A percentile compares a stretch with the other conserved stretches of the same genome.
phyloP scores from a whole-genome alignment of 169 alveolate species.

The Amoebophrya sp. region DNA sequence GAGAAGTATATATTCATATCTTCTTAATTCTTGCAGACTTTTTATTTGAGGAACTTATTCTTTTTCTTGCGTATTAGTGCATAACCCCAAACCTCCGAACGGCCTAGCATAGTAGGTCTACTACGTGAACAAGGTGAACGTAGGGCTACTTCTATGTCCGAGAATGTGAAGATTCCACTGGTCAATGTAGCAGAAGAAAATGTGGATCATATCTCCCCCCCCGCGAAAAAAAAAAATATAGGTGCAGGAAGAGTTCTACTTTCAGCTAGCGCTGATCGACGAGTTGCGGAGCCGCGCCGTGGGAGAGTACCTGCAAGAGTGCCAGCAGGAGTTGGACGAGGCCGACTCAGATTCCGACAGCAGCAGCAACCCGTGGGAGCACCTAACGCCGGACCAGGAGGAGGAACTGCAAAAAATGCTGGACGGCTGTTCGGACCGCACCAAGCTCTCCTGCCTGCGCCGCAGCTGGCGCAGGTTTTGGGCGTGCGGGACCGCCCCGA shows the following conservation, averaged over 20 bases:
- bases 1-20: no score
- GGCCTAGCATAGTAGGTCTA: no score
- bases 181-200: no score
- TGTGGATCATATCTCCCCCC: no score
- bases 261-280: not conserved
- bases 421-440: not conserved
- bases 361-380: not conserved
- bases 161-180: no score
- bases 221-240: no score
- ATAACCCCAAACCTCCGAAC: no score
- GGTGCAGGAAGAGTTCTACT: not conserved
- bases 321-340: not conserved
- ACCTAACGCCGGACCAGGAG: not conserved
- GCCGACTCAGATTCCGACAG: not conserved
- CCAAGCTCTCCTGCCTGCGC: not conserved
- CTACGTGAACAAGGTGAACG: no score
- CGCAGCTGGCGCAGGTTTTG: not conserved
- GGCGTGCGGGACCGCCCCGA: not conserved
- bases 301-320: not conserved
- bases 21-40: no score
- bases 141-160: no score
- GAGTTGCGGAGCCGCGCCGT: not conserved
- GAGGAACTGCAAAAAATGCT: not conserved
- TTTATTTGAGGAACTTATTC: no score
- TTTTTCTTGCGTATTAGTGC: no score